Percentiles rank a stretch among this genome's conserved stretches.
phyloP scores from a whole-genome alignment of 2,329 filamentous ascomycete species.

The Paracoccidioides lutzii region DNA sequence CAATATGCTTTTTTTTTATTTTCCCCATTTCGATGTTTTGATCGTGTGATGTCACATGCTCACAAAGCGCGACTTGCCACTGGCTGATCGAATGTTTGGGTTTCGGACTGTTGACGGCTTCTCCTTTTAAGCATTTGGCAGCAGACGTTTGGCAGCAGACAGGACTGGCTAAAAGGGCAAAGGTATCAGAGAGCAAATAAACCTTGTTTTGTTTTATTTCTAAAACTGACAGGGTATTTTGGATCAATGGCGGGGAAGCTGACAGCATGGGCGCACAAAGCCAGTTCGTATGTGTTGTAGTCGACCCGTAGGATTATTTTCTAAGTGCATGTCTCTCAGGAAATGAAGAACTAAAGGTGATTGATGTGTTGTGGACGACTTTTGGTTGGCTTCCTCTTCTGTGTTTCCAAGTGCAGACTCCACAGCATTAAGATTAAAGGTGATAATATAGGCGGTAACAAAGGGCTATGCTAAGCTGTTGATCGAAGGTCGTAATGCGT shows the following conservation, averaged over 20 bases:
- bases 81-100: neutral
- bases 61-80: neutral
- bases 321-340: conserved; percentile 2
- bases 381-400: neutral
- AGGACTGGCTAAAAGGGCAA: neutral
- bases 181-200: conserved; percentile 2
- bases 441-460: conserved; percentile 6
- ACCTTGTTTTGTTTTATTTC: conserved; percentile 1
- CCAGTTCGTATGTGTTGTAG: neutral
- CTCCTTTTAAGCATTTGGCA: neutral
- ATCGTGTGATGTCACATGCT: neutral
- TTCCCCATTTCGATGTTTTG: neutral
- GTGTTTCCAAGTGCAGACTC: neutral
- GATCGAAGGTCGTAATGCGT: conserved; percentile 9
- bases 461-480: conserved; percentile 6
- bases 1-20: neutral
- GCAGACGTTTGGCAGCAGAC: neutral
- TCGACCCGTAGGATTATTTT: neutral
- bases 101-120: neutral
- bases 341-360: conserved; percentile 1
- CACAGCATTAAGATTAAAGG: conserved; percentile 8
- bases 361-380: neutral
- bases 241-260: neutral
- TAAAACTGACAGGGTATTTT: conserved; percentile 6
- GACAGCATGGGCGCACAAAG: neutral